Evolutionary conservation across 2,329 filamentous ascomycete genomes (phyloP).

Genomic region (Verticillium alfalfae): DNA sequence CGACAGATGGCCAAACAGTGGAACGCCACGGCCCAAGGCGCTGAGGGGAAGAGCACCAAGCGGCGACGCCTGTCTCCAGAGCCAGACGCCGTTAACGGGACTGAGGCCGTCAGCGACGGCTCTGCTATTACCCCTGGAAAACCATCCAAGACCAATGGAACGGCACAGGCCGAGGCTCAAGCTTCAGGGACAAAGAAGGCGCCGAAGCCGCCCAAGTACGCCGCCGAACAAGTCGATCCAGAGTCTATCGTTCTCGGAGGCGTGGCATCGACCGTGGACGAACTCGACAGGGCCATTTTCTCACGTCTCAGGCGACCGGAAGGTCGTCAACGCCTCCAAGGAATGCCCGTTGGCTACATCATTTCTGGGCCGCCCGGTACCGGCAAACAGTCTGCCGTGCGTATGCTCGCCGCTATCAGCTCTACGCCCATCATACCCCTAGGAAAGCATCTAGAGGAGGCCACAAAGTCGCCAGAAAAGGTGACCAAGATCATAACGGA

Average conservation of each 20-base stretch:
- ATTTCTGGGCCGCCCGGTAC: constrained; percentile 76
- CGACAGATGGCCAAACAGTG: constrained; percentile 35
- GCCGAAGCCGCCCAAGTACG: constrained; percentile 9
- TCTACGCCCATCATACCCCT: constrained; percentile 67
- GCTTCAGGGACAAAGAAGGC: constrained; percentile 4
- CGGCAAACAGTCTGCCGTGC: constrained; percentile 73
- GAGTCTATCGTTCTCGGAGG: constrained; percentile 10
- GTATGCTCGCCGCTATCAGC: constrained; percentile 66
- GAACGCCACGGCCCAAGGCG: constrained; percentile 16
- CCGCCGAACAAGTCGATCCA: constrained; percentile 7
- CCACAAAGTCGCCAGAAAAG: constrained; percentile 21
- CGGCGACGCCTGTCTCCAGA: constrained; percentile 11
- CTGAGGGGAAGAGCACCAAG: constrained; percentile 15
- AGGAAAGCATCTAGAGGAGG: constrained; percentile 26
- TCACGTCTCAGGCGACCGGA: constrained; percentile 3
- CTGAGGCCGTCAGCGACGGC: constrained; percentile 6
- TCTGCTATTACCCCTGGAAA: constrained; percentile 1
- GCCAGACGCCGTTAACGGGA: constrained; percentile 7
- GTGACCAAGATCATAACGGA: constrained; percentile 31
- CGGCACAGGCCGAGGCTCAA: not conserved
- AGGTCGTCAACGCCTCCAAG: constrained; percentile 4
- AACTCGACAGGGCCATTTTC: constrained; percentile 6
- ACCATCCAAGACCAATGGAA: constrained; percentile 2
- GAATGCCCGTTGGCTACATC: constrained; percentile 59
- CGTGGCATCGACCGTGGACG: not conserved